Base-by-base conservation (phyloP, 208 protist species). In the Acanthamoeba sp. region DNA sequence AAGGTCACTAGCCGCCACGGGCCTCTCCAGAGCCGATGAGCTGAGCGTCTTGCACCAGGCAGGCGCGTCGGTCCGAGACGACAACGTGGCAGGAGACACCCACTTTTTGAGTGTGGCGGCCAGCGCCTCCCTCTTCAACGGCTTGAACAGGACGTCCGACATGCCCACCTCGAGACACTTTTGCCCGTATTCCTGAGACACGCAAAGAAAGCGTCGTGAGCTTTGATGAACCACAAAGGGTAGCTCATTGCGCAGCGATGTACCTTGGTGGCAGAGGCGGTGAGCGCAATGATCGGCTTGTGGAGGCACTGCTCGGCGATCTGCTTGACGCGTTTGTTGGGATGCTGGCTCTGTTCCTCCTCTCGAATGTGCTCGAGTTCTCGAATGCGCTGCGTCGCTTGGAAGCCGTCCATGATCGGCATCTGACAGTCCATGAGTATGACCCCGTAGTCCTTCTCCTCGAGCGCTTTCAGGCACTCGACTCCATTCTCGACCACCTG, bases 391-490 rank as follows among this genome's bases (percentile, higher is more conserved):
- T 38, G 66, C 5, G 78, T 87, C 6, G 78, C 48, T 24, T 87
- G 24, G 32, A 87, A 87, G 48, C 78, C 78, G 32, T 87, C 78
- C 78, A 87, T 87, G 42, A 87, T 48, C 20, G 50, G 48, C 80
- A 88, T 88, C 48, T 88, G 80, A 22, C 80, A 88, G 50, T 88
- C 80, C 80, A 88, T 88, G 12, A 88, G 80, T 1, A 88, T 29
- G 9, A 88, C 48, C 16, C 38, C 42, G 29, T 34, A 88, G 12
- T 52, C n/a, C 40, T 88, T 34, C 80, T 88, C 48, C 48, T 88
- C 80, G 1, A 88, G 45, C 5, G 36, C 24, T 34, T 38, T 52
- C 9, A 88, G 80, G n/a, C 48, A 52, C 32, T 88, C 80, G n/a
- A 88, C 48, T 2, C 80, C 80, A 22, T 88, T 88, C 20, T 18